Conservation (phyloP, 192 early-diverging fungal genomes). For the Phycomyces blakesleeanus region DNA sequence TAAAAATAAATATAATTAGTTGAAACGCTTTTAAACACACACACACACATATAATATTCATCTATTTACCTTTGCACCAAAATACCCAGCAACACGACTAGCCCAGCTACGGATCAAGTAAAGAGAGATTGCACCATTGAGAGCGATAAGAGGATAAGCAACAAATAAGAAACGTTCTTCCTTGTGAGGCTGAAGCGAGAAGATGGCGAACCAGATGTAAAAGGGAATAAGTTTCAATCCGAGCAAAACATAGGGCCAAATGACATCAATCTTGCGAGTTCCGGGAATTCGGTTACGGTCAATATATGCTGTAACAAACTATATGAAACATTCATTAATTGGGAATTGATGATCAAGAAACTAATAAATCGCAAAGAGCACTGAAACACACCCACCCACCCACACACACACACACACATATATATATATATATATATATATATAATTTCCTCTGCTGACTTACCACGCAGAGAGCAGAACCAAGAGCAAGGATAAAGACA, state of each 20-base stretch:
- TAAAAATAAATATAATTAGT: constrained; percentile 1
- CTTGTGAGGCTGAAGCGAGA: constrained; percentile 91
- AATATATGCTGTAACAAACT: constrained; percentile 42
- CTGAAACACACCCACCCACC: background rate
- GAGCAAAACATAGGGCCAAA: constrained; percentile 44
- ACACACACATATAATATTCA: background rate
- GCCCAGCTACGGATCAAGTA: constrained; percentile 47
- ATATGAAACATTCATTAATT: constrained; percentile 1
- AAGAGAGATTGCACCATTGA: constrained; percentile 69
- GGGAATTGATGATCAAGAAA: background rate
- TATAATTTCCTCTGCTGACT: no score
- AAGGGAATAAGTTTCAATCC: constrained; percentile 63
- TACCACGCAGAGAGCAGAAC: constrained; percentile 60
- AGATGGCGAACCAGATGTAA: constrained; percentile 71
- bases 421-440: no score
- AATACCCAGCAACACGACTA: constrained; percentile 27
- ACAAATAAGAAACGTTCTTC: constrained; percentile 95
- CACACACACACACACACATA: no score
- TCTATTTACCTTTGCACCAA: constrained; percentile 30
- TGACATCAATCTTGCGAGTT: constrained; percentile 12
- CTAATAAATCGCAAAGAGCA: background rate
- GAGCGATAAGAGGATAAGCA: constrained; percentile 82
- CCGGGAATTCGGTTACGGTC: constrained; percentile 42
- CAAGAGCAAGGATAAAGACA: constrained; percentile 69
- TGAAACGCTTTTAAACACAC: background rate